Percentiles rank a stretch among this genome's conserved stretches.
These are phyloP conservation scores for Physaria fendleri DNA, from an alignment of 345 rosid species.

Conservation along the genomic window DNA sequence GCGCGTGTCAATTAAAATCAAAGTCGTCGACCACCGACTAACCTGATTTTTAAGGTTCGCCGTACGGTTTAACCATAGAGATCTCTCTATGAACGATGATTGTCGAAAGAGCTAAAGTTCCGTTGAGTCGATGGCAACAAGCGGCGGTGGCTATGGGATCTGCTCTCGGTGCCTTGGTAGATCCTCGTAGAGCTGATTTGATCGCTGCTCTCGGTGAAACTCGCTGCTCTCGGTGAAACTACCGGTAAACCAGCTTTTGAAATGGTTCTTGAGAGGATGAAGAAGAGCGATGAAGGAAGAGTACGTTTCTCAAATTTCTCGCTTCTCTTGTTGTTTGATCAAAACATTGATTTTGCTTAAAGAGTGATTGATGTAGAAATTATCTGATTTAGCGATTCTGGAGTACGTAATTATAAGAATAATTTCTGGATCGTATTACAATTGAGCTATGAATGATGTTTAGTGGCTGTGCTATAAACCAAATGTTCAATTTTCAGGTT, in stretches of 20 bases:
- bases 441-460: neutral
- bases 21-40: neutral
- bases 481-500: neutral
- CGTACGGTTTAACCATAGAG: neutral
- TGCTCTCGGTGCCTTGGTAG: conserved; percentile 59
- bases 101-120: conserved; percentile 40
- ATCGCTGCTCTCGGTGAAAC: conserved; percentile 75
- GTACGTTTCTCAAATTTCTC: conserved; percentile 30
- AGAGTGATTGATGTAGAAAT: neutral
- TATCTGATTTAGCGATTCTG: neutral
- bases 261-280: conserved; percentile 62
- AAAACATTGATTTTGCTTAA: neutral
- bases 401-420: neutral
- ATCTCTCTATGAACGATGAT: conserved; percentile 3
- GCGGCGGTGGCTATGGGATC: conserved; percentile 68
- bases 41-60: neutral
- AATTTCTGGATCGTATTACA: no score
- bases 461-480: neutral
- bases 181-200: conserved; percentile 68
- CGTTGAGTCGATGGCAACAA: conserved; percentile 60
- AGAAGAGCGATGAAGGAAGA: conserved; percentile 54
- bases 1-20: neutral
- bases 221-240: conserved; percentile 66
- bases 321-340: neutral
- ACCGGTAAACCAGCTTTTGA: conserved; percentile 69